Evolutionary conservation across 2,329 filamentous ascomycete species (phyloP), one percentile per base, ranked within the genome.

Genomic region (Epichloe typhina): DNA sequence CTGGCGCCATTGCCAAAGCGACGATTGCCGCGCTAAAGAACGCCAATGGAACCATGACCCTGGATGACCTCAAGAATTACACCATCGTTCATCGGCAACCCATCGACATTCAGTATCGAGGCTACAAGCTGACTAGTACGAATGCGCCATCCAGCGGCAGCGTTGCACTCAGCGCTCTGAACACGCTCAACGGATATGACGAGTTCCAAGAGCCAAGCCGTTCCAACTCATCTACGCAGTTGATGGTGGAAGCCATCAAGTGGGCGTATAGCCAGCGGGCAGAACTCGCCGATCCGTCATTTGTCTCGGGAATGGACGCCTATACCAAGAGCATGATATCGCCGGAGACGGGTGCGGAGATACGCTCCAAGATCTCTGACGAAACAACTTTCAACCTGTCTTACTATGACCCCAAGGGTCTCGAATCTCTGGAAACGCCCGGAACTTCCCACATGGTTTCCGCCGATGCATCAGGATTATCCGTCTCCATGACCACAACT

Each of bases 241-340:
- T 84, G 0, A 69, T 95, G n/a, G 82, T 91, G 55, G 88, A 95
- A 70, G 84, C 87, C 1, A 84, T 94, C 53, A 74, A 85, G 7
- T 95, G 90, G 61, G 86, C 82, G 0, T 95, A 94, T 58, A 88
- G 84, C 2, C 68, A 83, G 71, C 79, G 88, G 47, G 75, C 79
- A 1, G 71, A 85, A 35, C 74, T 95, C 0, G 89, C 87, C 1
- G 89, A 95, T 57, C 89, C 89, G 0, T 70, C 69, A 0, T 94
- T 86, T 58, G 77, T 90, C 6, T 59, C 65, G 0, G 69, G 75
- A 0, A 75, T 84, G 11, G 69, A 85, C 42, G 69, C 76, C 13
- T 76, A 77, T 49, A 86, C 85, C 56, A 71, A 83, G 54, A 59
- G 74, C 1, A 74, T 82, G 58, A 82, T 93, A 64, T 71, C 88